A percentile compares a stretch with the other conserved stretches of the same genome.
phyloP scores from a whole-genome alignment of 2,329 filamentous ascomycete species.

The Grosmannia serpens region DNA sequence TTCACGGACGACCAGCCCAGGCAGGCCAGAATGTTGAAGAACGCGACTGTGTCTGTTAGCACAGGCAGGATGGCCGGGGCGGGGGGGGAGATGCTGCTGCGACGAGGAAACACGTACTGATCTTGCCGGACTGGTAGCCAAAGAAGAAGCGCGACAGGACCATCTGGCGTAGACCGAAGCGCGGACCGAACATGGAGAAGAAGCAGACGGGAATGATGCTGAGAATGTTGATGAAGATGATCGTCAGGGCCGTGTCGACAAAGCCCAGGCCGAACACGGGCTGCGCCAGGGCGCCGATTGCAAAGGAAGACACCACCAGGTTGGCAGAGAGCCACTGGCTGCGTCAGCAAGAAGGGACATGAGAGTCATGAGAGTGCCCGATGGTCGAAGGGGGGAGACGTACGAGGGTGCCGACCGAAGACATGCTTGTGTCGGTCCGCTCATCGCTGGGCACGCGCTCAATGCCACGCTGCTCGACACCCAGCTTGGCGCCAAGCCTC shows the following conservation, averaged over 20 bases:
- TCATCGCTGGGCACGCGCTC: conserved; percentile 63
- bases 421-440: conserved; percentile 50
- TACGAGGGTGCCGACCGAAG: conserved; percentile 63
- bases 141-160: conserved; percentile 50
- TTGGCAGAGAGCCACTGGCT: conserved; percentile 63
- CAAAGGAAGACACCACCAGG: conserved; percentile 66
- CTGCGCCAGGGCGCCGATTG: conserved; percentile 60
- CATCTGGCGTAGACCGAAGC: conserved; percentile 48
- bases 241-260: conserved; percentile 58
- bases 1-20: conserved; percentile 70
- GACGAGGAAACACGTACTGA: conserved; percentile 36
- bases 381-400: conserved; percentile 15
- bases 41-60: conserved; percentile 38
- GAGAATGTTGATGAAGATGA: conserved; percentile 65
- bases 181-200: conserved; percentile 42
- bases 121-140: conserved; percentile 50
- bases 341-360: neutral
- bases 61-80: neutral
- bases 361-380: neutral
- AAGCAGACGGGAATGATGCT: conserved; percentile 44
- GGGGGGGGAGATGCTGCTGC: neutral
- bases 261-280: conserved; percentile 61
- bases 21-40: conserved; percentile 60
- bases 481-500: conserved; percentile 50
- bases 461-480: conserved; percentile 64